Evolutionary conservation across 148 eudicot species (phyloP), one percentile per base, ranked within the genome.

Genomic region (Limonium bicolor): DNA sequence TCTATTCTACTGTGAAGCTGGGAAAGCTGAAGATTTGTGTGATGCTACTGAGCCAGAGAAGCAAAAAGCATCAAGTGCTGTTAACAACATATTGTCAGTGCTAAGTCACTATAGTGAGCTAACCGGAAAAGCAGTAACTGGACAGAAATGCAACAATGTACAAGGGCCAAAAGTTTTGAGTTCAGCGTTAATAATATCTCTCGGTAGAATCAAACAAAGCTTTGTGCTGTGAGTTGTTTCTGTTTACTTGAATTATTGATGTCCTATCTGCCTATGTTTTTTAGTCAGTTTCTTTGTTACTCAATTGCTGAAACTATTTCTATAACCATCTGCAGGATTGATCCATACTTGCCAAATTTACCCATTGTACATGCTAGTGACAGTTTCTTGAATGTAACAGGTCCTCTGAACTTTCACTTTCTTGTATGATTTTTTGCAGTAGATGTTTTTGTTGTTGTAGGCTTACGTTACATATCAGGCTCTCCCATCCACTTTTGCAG

Each of bases 201-300:
- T 87, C 62, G 86, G 94, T 82, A 82, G 96, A 87, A 87, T 87
- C 80, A 82, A 79, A 77, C 86, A 87, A 70, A 87, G 94, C 83
- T 82, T 87, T 82, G 90, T 87, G 67, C 64, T 87, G 96, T 87
- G 94, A 87, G 96, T 87, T 73, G 13, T 64, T 61, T 28, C 49
- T 27, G 36, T 42, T n/a, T 58, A 60, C 49, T 54, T 34, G 9
- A 59, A 41, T 65, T 40, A 19, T 39, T 30, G 26, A n/a, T n/a
- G n/a, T n/a, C n/a, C n/a, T n/a, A n/a, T n/a, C n/a, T n/a, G n/a
- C n/a, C n/a, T n/a, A n/a, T n/a, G n/a, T n/a, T n/a, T n/a, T n/a
- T n/a, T n/a, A n/a, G n/a, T n/a, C n/a, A n/a, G n/a, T n/a, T n/a
- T n/a, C n/a, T n/a, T n/a, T n/a, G n/a, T n/a, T n/a, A n/a, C n/a